phyloP scores from a whole-genome alignment of 2,329 filamentous ascomycete species.

The Botrytis paeoniae region DNA sequence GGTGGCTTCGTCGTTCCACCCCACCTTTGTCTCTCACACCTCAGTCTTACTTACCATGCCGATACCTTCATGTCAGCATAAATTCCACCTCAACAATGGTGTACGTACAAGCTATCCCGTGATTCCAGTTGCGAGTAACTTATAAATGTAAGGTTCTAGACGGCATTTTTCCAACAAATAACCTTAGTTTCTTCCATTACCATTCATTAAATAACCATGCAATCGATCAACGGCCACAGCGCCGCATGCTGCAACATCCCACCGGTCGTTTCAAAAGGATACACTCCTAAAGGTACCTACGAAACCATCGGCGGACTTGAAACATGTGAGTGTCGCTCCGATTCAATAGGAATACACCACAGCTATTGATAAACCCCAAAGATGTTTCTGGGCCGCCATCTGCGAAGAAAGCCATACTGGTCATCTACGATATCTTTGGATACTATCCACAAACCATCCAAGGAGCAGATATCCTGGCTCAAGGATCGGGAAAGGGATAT shows the following conservation, averaged over 20 bases:
- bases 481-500: constrained; percentile 51
- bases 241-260: constrained; percentile 57
- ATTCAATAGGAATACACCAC: neutral
- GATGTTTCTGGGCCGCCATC: constrained; percentile 47
- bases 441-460: constrained; percentile 68
- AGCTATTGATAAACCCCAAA: neutral
- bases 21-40: neutral
- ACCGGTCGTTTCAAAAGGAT: constrained; percentile 52
- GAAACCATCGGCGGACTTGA: constrained; percentile 53
- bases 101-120: too few relatives aligned
- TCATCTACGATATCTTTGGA: constrained; percentile 63
- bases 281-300: constrained; percentile 53
- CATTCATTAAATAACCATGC: constrained; percentile 11
- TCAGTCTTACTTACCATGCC: neutral
- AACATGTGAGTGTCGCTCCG: constrained; percentile 42
- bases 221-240: constrained; percentile 45
- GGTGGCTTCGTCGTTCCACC: neutral
- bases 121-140: neutral
- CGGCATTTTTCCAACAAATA: neutral
- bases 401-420: constrained; percentile 56
- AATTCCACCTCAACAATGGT: too few relatives aligned
- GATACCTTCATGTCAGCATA: neutral
- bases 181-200: neutral
- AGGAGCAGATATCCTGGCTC: constrained; percentile 63
- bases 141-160: neutral